Evolutionary conservation across 306 rosid genomes (phyloP).

Genomic region (Cicer arietinum): DNA sequence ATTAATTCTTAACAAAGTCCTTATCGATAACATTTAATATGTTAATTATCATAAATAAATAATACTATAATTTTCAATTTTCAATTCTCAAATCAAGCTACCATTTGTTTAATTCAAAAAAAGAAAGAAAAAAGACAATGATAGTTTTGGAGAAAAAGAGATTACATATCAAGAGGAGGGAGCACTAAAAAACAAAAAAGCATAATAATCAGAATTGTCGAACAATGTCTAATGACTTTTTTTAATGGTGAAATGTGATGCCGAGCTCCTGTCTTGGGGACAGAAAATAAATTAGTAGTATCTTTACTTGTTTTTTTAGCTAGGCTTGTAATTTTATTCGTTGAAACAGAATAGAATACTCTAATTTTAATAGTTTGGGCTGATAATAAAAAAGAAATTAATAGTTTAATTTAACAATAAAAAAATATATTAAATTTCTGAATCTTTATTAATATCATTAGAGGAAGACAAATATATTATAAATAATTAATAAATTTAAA

Average conservation of each 20-base stretch:
- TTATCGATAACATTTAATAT: too few relatives aligned
- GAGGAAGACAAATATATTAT: too few relatives aligned
- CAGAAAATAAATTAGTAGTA: constrained; percentile 41
- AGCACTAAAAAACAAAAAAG: constrained; percentile 27
- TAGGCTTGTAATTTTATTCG: too few relatives aligned
- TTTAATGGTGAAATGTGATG: constrained; percentile 38
- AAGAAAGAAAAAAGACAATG: neutral
- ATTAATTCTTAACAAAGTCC: too few relatives aligned
- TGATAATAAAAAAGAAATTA: too few relatives aligned
- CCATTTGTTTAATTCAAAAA: neutral
- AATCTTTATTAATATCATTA: too few relatives aligned
- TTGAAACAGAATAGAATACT: too few relatives aligned
- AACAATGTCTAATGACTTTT: constrained; percentile 43
- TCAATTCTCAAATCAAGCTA: neutral
- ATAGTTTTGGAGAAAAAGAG: constrained; percentile 7
- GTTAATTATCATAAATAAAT: neutral
- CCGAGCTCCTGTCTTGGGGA: constrained; percentile 44
- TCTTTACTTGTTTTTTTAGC: too few relatives aligned
- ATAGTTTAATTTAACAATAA: too few relatives aligned
- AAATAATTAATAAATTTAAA: too few relatives aligned
- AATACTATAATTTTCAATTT: neutral
- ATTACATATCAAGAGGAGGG: constrained; percentile 28
- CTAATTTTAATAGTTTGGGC: too few relatives aligned
- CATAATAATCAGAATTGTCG: constrained; percentile 16
- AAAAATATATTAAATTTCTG: too few relatives aligned